A percentile compares a stretch with the other conserved stretches of the same genome.
phyloP scores from a whole-genome alignment of 2,329 filamentous ascomycete species.

The Paracamarosporium sp. region DNA sequence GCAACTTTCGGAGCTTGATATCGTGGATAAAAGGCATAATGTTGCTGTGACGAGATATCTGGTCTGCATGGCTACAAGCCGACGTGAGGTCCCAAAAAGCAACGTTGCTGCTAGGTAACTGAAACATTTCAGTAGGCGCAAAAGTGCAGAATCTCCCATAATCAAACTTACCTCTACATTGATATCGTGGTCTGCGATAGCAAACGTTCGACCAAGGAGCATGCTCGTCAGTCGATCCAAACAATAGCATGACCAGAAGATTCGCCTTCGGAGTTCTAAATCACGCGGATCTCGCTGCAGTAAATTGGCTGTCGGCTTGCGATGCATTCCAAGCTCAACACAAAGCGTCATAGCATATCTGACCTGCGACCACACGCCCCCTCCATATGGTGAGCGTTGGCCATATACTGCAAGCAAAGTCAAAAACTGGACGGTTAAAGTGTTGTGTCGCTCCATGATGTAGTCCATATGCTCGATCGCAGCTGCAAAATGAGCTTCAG shows the following conservation, averaged over 20 bases:
- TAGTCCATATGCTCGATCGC: constrained; percentile 33
- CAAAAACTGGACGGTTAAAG: constrained; percentile 32
- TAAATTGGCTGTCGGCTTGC: constrained; percentile 27
- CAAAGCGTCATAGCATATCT: constrained; percentile 34
- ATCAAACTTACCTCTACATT: constrained; percentile 28
- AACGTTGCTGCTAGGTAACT: constrained; percentile 28
- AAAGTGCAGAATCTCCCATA: no score
- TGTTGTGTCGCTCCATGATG: constrained; percentile 31
- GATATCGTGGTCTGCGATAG: constrained; percentile 35
- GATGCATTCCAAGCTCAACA: constrained; percentile 34
- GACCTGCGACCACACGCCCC: constrained; percentile 35
- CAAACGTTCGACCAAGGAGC: constrained; percentile 32
- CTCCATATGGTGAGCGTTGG: constrained; percentile 34
- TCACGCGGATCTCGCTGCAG: constrained; percentile 22
- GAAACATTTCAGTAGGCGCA: not conserved
- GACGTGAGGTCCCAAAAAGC: constrained; percentile 32
- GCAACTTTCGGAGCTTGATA: constrained; percentile 31
- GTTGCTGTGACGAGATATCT: constrained; percentile 24
- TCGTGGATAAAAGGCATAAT: constrained; percentile 36
- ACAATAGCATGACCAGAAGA: constrained; percentile 37
- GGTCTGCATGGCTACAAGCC: constrained; percentile 15
- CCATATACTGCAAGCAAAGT: constrained; percentile 33
- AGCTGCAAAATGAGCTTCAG: constrained; percentile 30
- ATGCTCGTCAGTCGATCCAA: constrained; percentile 33
- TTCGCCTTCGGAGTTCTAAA: constrained; percentile 30